Evolutionary conservation across 1,139 yeast species (phyloP), one percentile per base, ranked within the genome.

Genomic region (Ogataea hybrid): DNA sequence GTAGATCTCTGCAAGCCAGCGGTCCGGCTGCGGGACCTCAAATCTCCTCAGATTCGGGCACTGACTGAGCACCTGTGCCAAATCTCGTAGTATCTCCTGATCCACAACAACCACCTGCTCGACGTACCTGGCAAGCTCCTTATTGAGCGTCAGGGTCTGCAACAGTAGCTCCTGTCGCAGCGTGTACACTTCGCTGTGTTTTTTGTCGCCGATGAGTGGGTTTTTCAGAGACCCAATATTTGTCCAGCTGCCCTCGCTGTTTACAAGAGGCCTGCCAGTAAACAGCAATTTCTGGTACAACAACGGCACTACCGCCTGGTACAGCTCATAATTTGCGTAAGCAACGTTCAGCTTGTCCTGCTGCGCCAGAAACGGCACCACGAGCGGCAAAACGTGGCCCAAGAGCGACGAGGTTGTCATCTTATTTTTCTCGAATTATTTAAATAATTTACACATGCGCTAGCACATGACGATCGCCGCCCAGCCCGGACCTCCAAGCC

Each of bases 81-180:
- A 35, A 6, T 39, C 48, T 3, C 32, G 35, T 8, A 37, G 17
- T 5, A 39, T 40, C 11, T 47, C 47, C 6, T 39, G 32, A 17
- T 40, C 51, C 11, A 47, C 38, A 2, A 61, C 42, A 2, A 47
- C 44, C 4, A 61, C 47, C 12, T 52, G 43, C 28, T 58, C 49
- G 10, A 63, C 42, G 33, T 44, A 49, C n/a, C 34, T 20, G 22
- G 52, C 44, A 8, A 63, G 42, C 7, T 53, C 57, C 9, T 45
- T 29, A 41, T 63, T 61, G 20, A 58, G 35, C 3, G 40, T 43
- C 6, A 63, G 39, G 1, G 63, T 51, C 28, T 61, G 59, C 2
- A 60, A 35, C 30, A 63, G 44, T 7, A 59, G 53, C 28, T 54
- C 57, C 42, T 62, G 66, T 32, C 64, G 47, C 2, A 49, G 22